Percentiles rank a stretch among this genome's conserved stretches.
phyloP scores from a whole-genome alignment of 2,329 filamentous ascomycete species.

The Pyricularia grisea region DNA sequence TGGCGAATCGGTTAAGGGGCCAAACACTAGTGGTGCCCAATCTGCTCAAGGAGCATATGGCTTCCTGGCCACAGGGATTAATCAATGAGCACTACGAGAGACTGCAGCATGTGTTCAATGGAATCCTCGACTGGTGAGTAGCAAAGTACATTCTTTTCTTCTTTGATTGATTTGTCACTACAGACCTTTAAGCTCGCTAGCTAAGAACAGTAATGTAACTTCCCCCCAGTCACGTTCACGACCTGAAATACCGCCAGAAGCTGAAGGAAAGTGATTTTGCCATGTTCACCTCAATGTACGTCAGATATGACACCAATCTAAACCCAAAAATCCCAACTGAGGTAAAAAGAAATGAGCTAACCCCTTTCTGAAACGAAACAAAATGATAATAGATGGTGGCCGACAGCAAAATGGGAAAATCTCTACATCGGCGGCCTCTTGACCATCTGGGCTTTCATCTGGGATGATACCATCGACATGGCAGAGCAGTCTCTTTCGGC shows the following conservation, averaged over 20 bases:
- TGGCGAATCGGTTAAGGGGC: slow-evolving; percentile 2
- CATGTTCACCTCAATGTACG: slow-evolving; percentile 20
- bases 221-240: slow-evolving; percentile 24
- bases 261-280: slow-evolving; percentile 23
- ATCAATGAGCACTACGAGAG: slow-evolving; percentile 3
- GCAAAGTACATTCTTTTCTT: neutral
- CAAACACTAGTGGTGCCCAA: slow-evolving; percentile 4
- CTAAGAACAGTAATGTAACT: neutral
- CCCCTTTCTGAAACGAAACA: neutral
- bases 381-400: slow-evolving; percentile 19
- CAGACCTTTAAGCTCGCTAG: neutral
- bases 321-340: neutral
- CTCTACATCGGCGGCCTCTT: slow-evolving; percentile 20
- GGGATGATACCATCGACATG: slow-evolving; percentile 24
- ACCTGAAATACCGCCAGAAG: slow-evolving; percentile 18
- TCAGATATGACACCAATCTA: neutral
- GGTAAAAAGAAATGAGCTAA: neutral
- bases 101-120: neutral
- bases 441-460: slow-evolving; percentile 23
- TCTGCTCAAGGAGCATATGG: neutral
- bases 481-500: slow-evolving; percentile 20
- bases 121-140: slow-evolving; percentile 4
- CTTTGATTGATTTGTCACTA: neutral
- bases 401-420: slow-evolving; percentile 21
- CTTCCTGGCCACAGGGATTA: slow-evolving; percentile 1